Base-by-base conservation (phyloP, 106 monocot genomes). In the Dioscorea dumetorum region DNA sequence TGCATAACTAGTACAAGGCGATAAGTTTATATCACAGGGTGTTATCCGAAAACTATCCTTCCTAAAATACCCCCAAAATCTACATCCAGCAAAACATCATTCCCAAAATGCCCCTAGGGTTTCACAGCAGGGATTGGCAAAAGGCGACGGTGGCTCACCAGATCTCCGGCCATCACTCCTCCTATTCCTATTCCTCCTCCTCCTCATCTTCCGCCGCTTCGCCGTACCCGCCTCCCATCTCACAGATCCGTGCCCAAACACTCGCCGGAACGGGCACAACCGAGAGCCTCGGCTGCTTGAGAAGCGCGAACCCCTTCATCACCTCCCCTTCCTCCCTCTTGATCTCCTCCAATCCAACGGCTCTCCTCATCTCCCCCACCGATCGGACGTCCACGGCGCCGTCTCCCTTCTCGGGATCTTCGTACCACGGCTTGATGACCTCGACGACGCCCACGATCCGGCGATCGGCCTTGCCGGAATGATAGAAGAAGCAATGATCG, bases 401-500 rank as follows among this genome's bases (percentile, higher is more conserved):
- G 4, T 71, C 83, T 5, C 69, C 77, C 22, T 52, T 64, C 2
- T 70, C 62, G 4, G 20, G 41, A 41, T 41, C 68, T 14, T 57
- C 73, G 63, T 91, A 91, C 95, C 91, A 97, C 0, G 72, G 68
- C 77, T 50, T 82, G 60, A 70, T 69, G 61, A 97, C 88, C 72
- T 86, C 80, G 33, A 91, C 95, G 50, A 89, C 88, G 33, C 91
- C 91, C 48, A 97, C 78, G 66, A 97, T 57, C 5, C 80, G 62
- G 58, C 95, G 88, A 19, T 66, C 70, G 64, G 69, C 17, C 4
- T 70, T 22, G 20, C 90, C 94, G 28, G 95, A 91, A 82, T 97
- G 91, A 78, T 97, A 97, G 82, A 97, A 97, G 86, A 97, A 91
- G 78, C 91, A 97, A 32, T 70, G 84, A 70, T 97, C 95, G 51